These are phyloP conservation scores for Paraglomus brasilianum DNA, from an alignment of 192 early-diverging fungal species.

Conservation along the genomic window DNA sequence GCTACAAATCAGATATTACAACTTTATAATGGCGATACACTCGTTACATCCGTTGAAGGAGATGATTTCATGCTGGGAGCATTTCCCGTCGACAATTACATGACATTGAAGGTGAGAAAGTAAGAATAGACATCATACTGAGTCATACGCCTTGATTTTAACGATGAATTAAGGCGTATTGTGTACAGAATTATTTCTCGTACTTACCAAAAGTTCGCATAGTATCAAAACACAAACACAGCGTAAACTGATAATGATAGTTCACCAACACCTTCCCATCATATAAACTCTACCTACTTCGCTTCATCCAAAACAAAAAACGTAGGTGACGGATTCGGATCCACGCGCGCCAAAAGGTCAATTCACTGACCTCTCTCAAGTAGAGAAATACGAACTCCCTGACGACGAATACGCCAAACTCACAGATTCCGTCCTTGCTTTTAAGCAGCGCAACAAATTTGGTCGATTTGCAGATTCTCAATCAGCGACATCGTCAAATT, in stretches of 20 bases:
- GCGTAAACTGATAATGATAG: background rate
- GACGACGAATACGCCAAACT: slow-evolving; percentile 88
- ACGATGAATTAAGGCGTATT: background rate
- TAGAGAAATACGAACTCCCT: slow-evolving; percentile 90
- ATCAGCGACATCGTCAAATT: slow-evolving; percentile 38
- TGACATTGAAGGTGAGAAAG: slow-evolving; percentile 65
- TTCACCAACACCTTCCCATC: background rate
- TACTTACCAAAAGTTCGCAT: background rate
- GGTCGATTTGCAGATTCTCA: slow-evolving; percentile 76
- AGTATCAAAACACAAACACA: background rate
- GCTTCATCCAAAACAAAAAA: background rate
- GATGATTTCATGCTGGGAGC: slow-evolving; percentile 78
- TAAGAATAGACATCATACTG: too few relatives aligned
- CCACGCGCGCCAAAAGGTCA: slow-evolving; percentile 64
- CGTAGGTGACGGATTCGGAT: slow-evolving; percentile 68
- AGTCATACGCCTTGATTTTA: background rate
- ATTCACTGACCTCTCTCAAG: slow-evolving; percentile 84
- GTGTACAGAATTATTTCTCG: background rate
- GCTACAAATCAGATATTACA: slow-evolving; percentile 60
- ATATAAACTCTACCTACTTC: background rate
- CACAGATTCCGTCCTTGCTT: slow-evolving; percentile 81
- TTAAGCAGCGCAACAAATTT: slow-evolving; percentile 85
- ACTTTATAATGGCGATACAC: slow-evolving; percentile 55
- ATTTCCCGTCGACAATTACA: slow-evolving; percentile 83
- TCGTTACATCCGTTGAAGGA: slow-evolving; percentile 50